These are phyloP conservation scores for Fragaria vesca DNA, from an alignment of 306 rosid genomes.

Conservation along the genomic window DNA sequence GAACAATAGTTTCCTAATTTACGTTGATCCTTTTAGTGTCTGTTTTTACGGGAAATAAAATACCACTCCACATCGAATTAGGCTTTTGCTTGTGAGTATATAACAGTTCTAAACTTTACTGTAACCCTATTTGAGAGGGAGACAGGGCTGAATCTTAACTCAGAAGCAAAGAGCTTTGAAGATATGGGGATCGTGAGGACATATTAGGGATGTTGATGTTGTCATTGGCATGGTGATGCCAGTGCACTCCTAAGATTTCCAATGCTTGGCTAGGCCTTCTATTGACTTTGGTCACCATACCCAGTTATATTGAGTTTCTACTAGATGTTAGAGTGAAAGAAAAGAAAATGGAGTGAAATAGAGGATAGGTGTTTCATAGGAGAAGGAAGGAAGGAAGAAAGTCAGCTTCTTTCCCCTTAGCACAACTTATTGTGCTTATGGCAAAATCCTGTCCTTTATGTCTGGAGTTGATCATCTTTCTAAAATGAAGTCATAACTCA, in stretches of 20 bases:
- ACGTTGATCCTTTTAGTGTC: background rate
- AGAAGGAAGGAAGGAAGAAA: background rate
- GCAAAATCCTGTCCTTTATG: background rate
- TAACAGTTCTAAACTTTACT: background rate
- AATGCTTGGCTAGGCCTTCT: no score
- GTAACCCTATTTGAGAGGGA: background rate
- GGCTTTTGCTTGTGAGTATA: background rate
- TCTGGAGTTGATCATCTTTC: background rate
- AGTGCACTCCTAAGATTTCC: no score
- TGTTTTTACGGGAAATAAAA: background rate
- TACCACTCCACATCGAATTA: background rate
- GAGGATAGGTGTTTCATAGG: background rate
- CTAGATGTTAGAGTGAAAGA: background rate
- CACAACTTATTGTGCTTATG: background rate
- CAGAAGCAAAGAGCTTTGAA: background rate
- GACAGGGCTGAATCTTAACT: background rate
- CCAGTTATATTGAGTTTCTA: background rate
- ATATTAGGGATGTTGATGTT: no score
- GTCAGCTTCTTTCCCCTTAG: background rate
- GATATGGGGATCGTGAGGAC: background rate
- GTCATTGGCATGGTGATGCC: no score
- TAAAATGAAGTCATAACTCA: background rate
- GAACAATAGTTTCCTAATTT: background rate
- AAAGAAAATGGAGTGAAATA: background rate
- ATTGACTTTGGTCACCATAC: no score